Percentiles rank a stretch among this genome's conserved stretches.
phyloP scores from a whole-genome alignment of 345 rosid genomes.

The Erodium maritimum region DNA sequence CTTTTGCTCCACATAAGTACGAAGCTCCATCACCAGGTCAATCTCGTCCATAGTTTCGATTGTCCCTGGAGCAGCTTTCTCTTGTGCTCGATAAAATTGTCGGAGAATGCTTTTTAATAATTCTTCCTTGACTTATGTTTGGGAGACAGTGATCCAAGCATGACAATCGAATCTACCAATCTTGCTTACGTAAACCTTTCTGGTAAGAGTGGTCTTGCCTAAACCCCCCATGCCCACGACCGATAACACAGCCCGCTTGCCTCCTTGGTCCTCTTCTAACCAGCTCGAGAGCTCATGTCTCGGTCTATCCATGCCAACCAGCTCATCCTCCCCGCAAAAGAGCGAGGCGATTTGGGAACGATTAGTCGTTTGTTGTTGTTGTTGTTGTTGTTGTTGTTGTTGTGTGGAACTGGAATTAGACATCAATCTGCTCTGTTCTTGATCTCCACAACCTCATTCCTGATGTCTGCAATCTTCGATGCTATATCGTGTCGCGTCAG shows the following conservation, averaged over 20 bases:
- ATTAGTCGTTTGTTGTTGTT: background rate
- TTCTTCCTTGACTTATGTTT: background rate
- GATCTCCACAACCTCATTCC: background rate
- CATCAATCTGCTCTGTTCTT: slow-evolving; percentile 2
- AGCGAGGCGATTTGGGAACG: background rate
- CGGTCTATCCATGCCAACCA: slow-evolving; percentile 2
- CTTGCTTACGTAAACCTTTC: background rate
- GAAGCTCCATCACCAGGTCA: background rate
- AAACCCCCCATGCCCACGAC: too few species aligned
- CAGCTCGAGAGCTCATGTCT: background rate
- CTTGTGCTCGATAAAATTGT: background rate
- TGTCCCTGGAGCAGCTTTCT: background rate
- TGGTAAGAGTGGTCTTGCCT: slow-evolving; percentile 10
- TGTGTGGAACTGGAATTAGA: background rate
- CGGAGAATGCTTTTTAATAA: background rate
- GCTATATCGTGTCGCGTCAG: slow-evolving; percentile 9
- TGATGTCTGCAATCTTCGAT: slow-evolving; percentile 1
- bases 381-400: too few species aligned
- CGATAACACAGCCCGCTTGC: background rate
- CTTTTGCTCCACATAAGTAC: background rate
- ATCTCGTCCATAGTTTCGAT: background rate
- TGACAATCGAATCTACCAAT: background rate
- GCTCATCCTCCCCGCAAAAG: slow-evolving; percentile 3
- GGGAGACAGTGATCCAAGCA: slow-evolving; percentile 6
- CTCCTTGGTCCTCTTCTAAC: slow-evolving; percentile 2